Evolutionary conservation across 2,329 filamentous ascomycete genomes (phyloP).

Genomic region (Talaromyces albobiverticillius): DNA sequence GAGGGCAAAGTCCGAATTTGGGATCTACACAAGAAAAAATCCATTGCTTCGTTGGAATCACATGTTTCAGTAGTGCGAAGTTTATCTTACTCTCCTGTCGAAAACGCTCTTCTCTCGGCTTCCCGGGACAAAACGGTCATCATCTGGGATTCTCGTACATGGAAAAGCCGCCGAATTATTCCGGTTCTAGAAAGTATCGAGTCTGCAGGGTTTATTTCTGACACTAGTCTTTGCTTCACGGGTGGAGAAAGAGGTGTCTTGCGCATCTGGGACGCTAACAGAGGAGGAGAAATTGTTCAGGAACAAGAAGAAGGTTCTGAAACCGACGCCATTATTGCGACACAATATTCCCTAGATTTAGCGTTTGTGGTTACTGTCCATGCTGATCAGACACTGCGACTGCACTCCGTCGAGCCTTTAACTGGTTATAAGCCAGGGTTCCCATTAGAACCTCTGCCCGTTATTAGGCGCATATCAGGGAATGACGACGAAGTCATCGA

Average conservation of each 20-base stretch:
- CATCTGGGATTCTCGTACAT: slow-evolving; percentile 82
- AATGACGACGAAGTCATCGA: slow-evolving; percentile 99
- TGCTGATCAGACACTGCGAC: slow-evolving; percentile 79
- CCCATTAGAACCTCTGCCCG: slow-evolving; percentile 55
- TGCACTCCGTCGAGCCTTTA: slow-evolving; percentile 59
- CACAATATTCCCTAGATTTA: slow-evolving; percentile 63
- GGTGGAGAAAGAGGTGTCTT: slow-evolving; percentile 80
- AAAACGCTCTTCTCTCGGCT: slow-evolving; percentile 75
- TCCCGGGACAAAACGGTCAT: slow-evolving; percentile 93
- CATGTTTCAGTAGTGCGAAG: slow-evolving; percentile 94
- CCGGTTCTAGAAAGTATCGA: slow-evolving; percentile 85
- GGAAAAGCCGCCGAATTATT: slow-evolving; percentile 77
- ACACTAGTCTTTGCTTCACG: slow-evolving; percentile 72
- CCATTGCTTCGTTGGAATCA: slow-evolving; percentile 75
- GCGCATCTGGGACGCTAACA: slow-evolving; percentile 77
- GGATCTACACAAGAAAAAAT: slow-evolving; percentile 81
- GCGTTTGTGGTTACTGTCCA: slow-evolving; percentile 78
- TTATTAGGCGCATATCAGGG: slow-evolving; percentile 80
- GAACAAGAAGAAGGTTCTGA: slow-evolving; percentile 64
- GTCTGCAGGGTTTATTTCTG: slow-evolving; percentile 71
- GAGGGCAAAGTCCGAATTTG: slow-evolving; percentile 90
- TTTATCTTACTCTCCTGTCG: slow-evolving; percentile 72
- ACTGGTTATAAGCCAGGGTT: slow-evolving; percentile 35
- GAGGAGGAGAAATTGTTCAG: slow-evolving; percentile 73
- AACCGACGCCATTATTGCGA: slow-evolving; percentile 67